Base-by-base conservation (phyloP, 768 basidiomycete genomes). In the Trametopsis cervina region DNA sequence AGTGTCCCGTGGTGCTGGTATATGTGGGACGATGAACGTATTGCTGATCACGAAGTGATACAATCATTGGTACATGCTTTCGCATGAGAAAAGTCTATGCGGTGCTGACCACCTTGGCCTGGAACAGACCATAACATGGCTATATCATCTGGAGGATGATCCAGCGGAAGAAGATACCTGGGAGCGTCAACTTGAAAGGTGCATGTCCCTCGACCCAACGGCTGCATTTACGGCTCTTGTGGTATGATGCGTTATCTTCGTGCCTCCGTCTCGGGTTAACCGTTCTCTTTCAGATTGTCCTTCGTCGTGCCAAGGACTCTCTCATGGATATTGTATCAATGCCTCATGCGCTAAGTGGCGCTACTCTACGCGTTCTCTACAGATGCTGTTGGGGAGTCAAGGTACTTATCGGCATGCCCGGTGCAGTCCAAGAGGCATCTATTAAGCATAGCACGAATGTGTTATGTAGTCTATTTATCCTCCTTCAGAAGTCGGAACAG, bases 1-100 rank as follows among this genome's bases (percentile, higher is more conserved):
- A 63, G 74, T 10, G 60, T 83, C 2, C 71, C 75, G 1, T 87
- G 85, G 85, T 69, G 69, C 46, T 89, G 87, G 85, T 63, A 59
- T 10, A 61, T 72, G 5, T 88, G 83, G 81, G 60, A 65, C 40
- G 83, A 85, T 55, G 66, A 67, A 49, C 71, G 77, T 18, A 59
- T 66, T 33, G 68, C 73, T 23, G 63, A 78, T 27, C 65, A 72
- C 1, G 81, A 83, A 45, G 65, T 64, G 23, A 67, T 84, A 40
- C 61, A 69, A 4, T 59, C 60, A 40, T 55, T 83, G 50, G 85
- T 84, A 55, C 56, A 73, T 23, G 13, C 25, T 18, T 29, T 27
- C 13, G 26, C 4, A 40, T 21, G 23, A 27, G n/a, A 20, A 10
- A 15, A 24, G 17, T 2, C 5, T 33, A 36, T 27, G 42, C 4